Conservation (phyloP, 495 filamentous ascomycete genomes). For the Hypoxylon rickii region DNA sequence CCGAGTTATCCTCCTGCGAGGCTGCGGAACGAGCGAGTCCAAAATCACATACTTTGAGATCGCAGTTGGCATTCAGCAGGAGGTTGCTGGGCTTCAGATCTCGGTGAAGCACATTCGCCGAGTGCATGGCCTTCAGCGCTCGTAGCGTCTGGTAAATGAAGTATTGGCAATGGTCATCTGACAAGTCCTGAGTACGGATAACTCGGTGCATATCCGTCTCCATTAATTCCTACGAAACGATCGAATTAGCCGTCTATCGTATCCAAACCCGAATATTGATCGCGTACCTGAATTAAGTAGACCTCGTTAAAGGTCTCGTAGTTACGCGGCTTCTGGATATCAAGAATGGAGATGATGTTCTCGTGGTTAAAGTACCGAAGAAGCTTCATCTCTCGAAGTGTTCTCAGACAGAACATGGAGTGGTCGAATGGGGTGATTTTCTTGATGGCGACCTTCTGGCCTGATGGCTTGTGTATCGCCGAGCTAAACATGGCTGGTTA, state of each 20-base stretch:
- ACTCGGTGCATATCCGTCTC: slow-evolving; percentile 99
- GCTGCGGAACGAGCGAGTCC: slow-evolving; percentile 91
- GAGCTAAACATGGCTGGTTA: slow-evolving; percentile 64
- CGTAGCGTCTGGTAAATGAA: slow-evolving; percentile 99
- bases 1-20: slow-evolving; percentile 96
- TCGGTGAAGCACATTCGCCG: slow-evolving; percentile 95
- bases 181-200: slow-evolving; percentile 97
- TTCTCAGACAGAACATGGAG: slow-evolving; percentile 98
- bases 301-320: slow-evolving; percentile 98
- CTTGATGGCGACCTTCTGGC: slow-evolving; percentile 99
- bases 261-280: no score
- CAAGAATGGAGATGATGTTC: slow-evolving; percentile 99
- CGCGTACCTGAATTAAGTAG: slow-evolving; percentile 91
- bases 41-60: slow-evolving; percentile 98
- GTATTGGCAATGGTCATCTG: slow-evolving; percentile 99
- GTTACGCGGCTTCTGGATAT: slow-evolving; percentile 96
- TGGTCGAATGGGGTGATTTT: slow-evolving; percentile 99
- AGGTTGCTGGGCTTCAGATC: slow-evolving; percentile 98
- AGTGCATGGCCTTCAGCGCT: slow-evolving; percentile 98
- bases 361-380: slow-evolving; percentile 99
- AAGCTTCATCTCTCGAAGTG: slow-evolving; percentile 98
- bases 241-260: slow-evolving; percentile 18
- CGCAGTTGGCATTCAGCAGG: slow-evolving; percentile 97
- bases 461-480: slow-evolving; percentile 95
- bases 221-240: slow-evolving; percentile 81